These are phyloP conservation scores for Kazachstania martiniae DNA, from an alignment of 805 yeast genomes.

Conservation along the genomic window DNA sequence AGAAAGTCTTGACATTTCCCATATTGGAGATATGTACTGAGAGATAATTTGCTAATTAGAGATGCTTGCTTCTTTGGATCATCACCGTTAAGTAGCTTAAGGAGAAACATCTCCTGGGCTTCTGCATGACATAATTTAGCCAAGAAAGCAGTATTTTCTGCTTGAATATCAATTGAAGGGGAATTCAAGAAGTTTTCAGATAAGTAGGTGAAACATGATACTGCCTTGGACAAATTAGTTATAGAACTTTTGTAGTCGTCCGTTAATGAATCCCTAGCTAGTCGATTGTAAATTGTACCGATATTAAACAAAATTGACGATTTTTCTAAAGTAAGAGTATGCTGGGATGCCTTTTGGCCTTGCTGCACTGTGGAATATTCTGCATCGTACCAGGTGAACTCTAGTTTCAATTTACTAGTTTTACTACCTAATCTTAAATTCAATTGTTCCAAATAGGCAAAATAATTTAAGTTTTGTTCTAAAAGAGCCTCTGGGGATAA, in stretches of 20 bases:
- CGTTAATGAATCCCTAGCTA: conserved; percentile 32
- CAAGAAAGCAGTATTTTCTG: conserved; percentile 56
- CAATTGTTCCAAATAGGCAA: conserved; percentile 69
- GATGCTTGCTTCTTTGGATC: conserved; percentile 44
- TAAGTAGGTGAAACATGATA: conserved; percentile 64
- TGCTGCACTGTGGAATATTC: conserved; percentile 32
- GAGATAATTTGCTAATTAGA: conserved; percentile 65
- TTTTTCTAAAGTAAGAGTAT: conserved; percentile 79
- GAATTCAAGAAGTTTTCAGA: conserved; percentile 81
- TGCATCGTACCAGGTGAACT: conserved; percentile 77
- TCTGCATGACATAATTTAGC: conserved; percentile 66
- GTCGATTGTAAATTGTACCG: conserved; percentile 48
- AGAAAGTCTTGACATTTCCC: conserved; percentile 39
- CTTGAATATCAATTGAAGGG: conserved; percentile 68
- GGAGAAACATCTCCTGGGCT: conserved; percentile 74
- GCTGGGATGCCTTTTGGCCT: conserved; percentile 45
- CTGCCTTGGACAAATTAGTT: conserved; percentile 57
- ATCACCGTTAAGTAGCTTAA: conserved; percentile 40
- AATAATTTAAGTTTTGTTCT: conserved; percentile 47
- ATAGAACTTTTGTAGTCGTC: conserved; percentile 48
- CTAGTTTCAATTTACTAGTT: conserved; percentile 41
- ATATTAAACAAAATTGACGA: conserved; percentile 74
- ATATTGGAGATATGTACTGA: conserved; percentile 47
- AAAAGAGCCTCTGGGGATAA: conserved; percentile 22
- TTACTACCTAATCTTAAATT: conserved; percentile 65